These are phyloP conservation scores for Tulasnella sp. DNA, from an alignment of 768 basidiomycete species.

Conservation along the genomic window DNA sequence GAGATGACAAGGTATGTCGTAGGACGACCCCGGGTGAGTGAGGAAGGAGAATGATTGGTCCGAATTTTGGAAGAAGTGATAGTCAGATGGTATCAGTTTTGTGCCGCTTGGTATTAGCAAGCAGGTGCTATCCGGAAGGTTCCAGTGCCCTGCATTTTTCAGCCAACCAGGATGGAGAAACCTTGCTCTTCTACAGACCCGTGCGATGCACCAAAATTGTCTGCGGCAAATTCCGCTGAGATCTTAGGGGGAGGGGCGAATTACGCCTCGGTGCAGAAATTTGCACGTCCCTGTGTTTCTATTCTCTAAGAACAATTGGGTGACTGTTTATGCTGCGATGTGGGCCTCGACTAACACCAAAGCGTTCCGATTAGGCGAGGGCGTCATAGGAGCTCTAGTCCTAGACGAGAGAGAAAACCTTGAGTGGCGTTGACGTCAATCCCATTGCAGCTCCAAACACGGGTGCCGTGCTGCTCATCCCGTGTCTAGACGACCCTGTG, in stretches of 20 bases:
- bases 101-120: background rate
- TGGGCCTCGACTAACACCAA: background rate
- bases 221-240: constrained; percentile 1
- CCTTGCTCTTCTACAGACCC: background rate
- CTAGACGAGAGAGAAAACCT: background rate
- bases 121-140: constrained; percentile 4
- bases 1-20: no score
- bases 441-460: background rate
- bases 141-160: background rate
- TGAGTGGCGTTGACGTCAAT: background rate
- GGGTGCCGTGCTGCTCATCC: background rate
- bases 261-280: background rate
- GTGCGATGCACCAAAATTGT: background rate
- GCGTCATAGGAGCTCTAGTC: background rate
- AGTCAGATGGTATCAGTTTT: background rate
- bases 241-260: background rate
- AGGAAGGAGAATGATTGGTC: background rate
- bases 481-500: background rate
- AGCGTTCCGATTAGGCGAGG: background rate
- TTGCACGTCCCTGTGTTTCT: background rate
- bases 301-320: background rate
- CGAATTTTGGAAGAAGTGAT: background rate
- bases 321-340: background rate
- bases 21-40: no score
- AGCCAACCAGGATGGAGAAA: constrained; percentile 6